Conservation (phyloP, 805 yeast species). For the Spencermartinsiella europaea region DNA sequence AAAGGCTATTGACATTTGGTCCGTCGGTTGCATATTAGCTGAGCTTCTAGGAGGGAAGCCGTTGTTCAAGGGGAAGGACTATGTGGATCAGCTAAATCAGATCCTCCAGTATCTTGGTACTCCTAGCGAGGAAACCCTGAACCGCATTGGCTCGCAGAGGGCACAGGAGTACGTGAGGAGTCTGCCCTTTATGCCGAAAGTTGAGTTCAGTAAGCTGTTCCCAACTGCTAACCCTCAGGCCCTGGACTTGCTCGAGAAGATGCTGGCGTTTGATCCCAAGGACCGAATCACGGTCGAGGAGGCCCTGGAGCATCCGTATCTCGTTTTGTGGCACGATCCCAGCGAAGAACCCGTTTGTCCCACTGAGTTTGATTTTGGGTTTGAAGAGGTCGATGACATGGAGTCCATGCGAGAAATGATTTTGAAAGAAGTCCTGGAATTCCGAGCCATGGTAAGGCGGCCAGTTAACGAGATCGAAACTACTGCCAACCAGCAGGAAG, state of each 20-base stretch:
- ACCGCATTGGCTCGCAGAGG: slow-evolving; percentile 71
- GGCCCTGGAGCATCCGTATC: slow-evolving; percentile 84
- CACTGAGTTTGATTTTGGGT: slow-evolving; percentile 77
- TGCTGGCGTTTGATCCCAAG: slow-evolving; percentile 84
- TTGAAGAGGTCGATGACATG: slow-evolving; percentile 79
- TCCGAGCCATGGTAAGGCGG: slow-evolving; percentile 75
- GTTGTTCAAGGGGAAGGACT: slow-evolving; percentile 89
- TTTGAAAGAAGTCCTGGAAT: slow-evolving; percentile 68
- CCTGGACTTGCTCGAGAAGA: slow-evolving; percentile 66
- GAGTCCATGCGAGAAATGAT: slow-evolving; percentile 71
- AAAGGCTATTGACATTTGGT: slow-evolving; percentile 94
- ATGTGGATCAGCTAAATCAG: slow-evolving; percentile 81
- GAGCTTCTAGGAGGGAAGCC: slow-evolving; percentile 85
- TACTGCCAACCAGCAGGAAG: slow-evolving; percentile 28
- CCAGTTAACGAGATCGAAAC: slow-evolving; percentile 45
- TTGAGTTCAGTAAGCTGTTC: slow-evolving; percentile 47
- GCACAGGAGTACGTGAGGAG: slow-evolving; percentile 85
- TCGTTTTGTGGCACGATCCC: slow-evolving; percentile 89
- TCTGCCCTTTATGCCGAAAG: slow-evolving; percentile 64
- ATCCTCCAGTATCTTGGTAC: slow-evolving; percentile 85
- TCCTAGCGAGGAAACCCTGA: slow-evolving; percentile 68
- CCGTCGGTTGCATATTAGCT: slow-evolving; percentile 92
- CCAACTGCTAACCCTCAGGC: slow-evolving; percentile 88
- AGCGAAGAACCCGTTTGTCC: slow-evolving; percentile 77
- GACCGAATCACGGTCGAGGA: slow-evolving; percentile 81